A percentile compares a stretch with the other conserved stretches of the same genome.
Conservation (phyloP, 371 early-diverging fungal species). For the Synchytrium microbalum region DNA sequence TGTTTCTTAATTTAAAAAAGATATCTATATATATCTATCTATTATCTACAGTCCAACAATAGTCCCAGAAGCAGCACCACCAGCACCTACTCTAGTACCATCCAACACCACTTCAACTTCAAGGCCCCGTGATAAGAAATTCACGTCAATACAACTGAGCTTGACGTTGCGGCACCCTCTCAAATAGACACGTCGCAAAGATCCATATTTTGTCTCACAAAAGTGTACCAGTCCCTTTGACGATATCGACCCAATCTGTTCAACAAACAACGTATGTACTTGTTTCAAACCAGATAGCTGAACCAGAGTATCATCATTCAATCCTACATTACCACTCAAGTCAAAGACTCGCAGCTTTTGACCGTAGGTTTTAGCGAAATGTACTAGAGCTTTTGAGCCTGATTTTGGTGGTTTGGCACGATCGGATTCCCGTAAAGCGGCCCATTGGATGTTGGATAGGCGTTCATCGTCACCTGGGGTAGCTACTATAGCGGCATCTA, state of each 20-base stretch:
- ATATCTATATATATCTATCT: no score
- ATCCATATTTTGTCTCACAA: conserved; percentile 18
- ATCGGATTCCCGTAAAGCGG: no score
- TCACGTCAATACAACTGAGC: conserved; percentile 16
- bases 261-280: conserved; percentile 33
- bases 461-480: no score
- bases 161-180: conserved; percentile 22
- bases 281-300: conserved; percentile 14
- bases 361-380: conserved; percentile 1
- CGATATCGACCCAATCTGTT: conserved; percentile 18
- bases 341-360: conserved; percentile 22
- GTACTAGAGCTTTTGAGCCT: conserved; percentile 10
- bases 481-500: no score
- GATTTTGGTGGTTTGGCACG: conserved; percentile 3
- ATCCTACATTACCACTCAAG: conserved; percentile 25
- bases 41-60: no score
- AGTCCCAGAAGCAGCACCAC: no score
- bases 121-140: conserved; percentile 19
- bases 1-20: no score
- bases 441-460: no score
- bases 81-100: conserved; percentile 17
- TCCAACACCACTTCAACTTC: conserved; percentile 28
- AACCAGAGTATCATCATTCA: conserved; percentile 24
- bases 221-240: conserved; percentile 20
- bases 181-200: conserved; percentile 28